These are phyloP conservation scores for Cercospora brassicicola DNA, from an alignment of 2,329 filamentous ascomycete species.

Conservation along the genomic window DNA sequence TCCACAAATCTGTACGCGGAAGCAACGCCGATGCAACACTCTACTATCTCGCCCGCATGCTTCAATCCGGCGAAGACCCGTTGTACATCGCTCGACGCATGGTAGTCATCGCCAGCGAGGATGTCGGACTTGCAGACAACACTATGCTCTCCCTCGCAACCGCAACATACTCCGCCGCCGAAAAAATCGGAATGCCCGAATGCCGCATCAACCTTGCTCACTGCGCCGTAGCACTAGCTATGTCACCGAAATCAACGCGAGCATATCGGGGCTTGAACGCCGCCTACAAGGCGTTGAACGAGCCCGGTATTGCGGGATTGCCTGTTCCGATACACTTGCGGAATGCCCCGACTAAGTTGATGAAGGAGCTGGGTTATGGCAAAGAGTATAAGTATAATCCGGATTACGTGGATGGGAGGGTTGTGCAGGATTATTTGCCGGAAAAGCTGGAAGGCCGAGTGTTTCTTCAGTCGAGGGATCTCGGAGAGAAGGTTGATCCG, in stretches of 20 bases:
- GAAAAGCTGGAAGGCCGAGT: conserved; percentile 66
- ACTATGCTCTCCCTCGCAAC: conserved; percentile 80
- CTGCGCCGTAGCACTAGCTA: conserved; percentile 74
- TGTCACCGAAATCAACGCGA: conserved; percentile 82
- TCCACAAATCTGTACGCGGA: conserved; percentile 93
- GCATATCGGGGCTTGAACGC: conserved; percentile 81
- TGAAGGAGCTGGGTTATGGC: conserved; percentile 90
- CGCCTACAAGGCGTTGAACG: conserved; percentile 73
- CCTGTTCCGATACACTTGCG: conserved; percentile 84
- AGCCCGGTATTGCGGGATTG: conserved; percentile 78
- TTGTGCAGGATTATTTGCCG: conserved; percentile 88
- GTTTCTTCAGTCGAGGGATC: conserved; percentile 77
- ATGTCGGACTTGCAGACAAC: conserved; percentile 88
- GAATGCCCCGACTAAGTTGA: conserved; percentile 87
- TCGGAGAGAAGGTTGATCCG: conserved; percentile 76
- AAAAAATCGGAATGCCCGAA: conserved; percentile 94
- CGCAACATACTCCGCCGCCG: conserved; percentile 78
- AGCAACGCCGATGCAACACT: conserved; percentile 82
- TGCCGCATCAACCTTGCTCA: conserved; percentile 90
- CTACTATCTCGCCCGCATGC: conserved; percentile 94
- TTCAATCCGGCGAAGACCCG: conserved; percentile 90
- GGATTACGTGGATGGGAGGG: conserved; percentile 77
- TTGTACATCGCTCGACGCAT: conserved; percentile 89
- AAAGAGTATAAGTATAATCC: conserved; percentile 96
- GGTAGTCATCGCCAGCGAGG: conserved; percentile 92